Conservation (phyloP, 2,329 filamentous ascomycete species). For the Fusarium robinianum region DNA sequence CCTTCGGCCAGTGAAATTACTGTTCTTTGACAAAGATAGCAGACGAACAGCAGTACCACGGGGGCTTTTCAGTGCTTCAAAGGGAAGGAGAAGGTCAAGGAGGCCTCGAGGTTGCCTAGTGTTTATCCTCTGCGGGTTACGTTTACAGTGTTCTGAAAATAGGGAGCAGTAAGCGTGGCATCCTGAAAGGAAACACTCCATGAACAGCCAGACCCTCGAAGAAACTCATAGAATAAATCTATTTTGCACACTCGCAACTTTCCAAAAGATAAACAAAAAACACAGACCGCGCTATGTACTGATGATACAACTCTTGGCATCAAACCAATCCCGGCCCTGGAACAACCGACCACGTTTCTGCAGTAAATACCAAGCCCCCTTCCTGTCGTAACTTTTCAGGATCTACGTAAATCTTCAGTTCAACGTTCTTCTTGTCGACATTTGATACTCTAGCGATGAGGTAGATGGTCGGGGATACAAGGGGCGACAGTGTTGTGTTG, state of each 20-base stretch:
- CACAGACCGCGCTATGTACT: neutral
- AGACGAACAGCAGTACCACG: too few relatives aligned
- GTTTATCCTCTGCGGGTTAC: too few relatives aligned
- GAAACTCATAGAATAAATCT: too few relatives aligned
- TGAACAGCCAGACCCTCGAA: too few relatives aligned
- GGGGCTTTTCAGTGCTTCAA: too few relatives aligned
- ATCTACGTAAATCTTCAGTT: slow-evolving; percentile 46
- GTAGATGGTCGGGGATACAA: slow-evolving; percentile 39
- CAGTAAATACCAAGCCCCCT: slow-evolving; percentile 29
- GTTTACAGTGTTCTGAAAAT: too few relatives aligned
- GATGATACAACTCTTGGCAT: neutral
- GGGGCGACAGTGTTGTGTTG: neutral
- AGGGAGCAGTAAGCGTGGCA: too few relatives aligned
- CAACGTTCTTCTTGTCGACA: slow-evolving; percentile 38
- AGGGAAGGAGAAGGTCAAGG: too few relatives aligned
- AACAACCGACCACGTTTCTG: slow-evolving; percentile 22
- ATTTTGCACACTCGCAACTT: too few relatives aligned
- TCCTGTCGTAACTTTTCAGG: slow-evolving; percentile 37
- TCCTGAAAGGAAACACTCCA: too few relatives aligned
- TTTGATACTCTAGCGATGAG: slow-evolving; percentile 49
- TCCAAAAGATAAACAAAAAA: neutral
- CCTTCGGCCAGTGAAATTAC: too few relatives aligned
- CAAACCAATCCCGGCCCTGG: slow-evolving; percentile 5
- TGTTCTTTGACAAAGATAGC: too few relatives aligned
- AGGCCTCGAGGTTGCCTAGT: neutral